Conservation (phyloP, 2,329 filamentous ascomycete species). For the Trichoderma koningii region DNA sequence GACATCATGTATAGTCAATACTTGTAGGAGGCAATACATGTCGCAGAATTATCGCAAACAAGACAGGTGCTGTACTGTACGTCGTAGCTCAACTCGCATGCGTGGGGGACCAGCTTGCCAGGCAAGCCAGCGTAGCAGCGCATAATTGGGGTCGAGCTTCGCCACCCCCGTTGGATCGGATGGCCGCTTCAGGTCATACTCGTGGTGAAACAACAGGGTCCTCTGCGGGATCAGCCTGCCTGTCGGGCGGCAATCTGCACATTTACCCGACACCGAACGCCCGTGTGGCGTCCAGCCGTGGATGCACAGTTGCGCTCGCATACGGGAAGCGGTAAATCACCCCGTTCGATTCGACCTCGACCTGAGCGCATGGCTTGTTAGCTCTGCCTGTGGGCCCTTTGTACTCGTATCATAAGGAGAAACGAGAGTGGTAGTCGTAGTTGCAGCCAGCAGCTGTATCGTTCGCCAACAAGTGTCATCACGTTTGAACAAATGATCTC, state of each 20-base stretch:
- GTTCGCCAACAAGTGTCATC: background rate
- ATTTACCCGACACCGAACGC: background rate
- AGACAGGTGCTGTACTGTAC: too few species aligned
- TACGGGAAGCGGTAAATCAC: background rate
- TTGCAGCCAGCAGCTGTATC: background rate
- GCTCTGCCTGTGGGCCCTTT: background rate
- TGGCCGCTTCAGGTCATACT: conserved; percentile 24
- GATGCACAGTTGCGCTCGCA: background rate
- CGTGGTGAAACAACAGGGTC: conserved; percentile 21
- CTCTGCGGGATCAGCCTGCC: background rate
- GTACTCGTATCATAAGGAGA: background rate
- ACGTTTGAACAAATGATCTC: too few species aligned
- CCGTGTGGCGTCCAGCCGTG: background rate
- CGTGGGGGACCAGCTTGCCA: background rate
- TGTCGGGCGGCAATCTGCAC: background rate
- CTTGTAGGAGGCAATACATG: too few species aligned
- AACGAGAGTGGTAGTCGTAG: too few species aligned
- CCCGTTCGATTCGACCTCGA: background rate
- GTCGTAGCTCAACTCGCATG: background rate
- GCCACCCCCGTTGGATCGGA: conserved; percentile 22
- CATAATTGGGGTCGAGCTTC: conserved; percentile 19
- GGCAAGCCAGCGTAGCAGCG: background rate
- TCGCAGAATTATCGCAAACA: background rate
- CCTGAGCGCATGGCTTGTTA: background rate
- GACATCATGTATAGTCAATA: too few species aligned